These are phyloP conservation scores for Acer yangbiense DNA, from an alignment of 345 rosid species.

Conservation along the genomic window DNA sequence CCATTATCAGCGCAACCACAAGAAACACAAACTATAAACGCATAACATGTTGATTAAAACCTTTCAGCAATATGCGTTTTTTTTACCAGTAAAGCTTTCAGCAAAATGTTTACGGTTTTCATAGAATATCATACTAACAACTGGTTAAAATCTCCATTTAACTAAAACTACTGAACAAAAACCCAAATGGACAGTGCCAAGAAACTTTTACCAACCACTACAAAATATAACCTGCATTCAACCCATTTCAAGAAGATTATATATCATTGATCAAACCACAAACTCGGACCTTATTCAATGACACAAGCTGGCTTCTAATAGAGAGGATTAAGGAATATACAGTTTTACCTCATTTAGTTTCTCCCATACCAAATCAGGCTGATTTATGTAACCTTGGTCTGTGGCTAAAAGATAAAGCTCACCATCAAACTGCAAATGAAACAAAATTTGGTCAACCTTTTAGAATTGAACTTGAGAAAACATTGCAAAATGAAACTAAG, in stretches of 20 bases:
- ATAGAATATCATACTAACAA: not conserved
- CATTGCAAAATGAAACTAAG: constrained; percentile 1
- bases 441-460: not conserved
- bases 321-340: constrained; percentile 8
- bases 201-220: not conserved
- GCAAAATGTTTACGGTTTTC: not conserved
- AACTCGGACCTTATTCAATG: not conserved
- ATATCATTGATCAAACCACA: not conserved
- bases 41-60: not conserved
- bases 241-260: not conserved
- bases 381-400: constrained; percentile 94
- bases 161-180: not conserved
- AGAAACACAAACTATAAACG: not conserved
- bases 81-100: not conserved
- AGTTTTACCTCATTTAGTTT: constrained; percentile 85
- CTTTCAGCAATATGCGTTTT: not conserved
- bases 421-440: constrained; percentile 75
- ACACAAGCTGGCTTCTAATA: not conserved
- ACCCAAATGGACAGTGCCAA: not conserved
- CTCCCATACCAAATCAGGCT: constrained; percentile 98
- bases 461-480: not conserved
- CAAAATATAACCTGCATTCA: not conserved
- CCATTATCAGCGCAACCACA: not conserved
- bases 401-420: constrained; percentile 97
- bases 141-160: not conserved